phyloP scores from a whole-genome alignment of 2,329 filamentous ascomycete species.

The Biscogniauxia sp. region DNA sequence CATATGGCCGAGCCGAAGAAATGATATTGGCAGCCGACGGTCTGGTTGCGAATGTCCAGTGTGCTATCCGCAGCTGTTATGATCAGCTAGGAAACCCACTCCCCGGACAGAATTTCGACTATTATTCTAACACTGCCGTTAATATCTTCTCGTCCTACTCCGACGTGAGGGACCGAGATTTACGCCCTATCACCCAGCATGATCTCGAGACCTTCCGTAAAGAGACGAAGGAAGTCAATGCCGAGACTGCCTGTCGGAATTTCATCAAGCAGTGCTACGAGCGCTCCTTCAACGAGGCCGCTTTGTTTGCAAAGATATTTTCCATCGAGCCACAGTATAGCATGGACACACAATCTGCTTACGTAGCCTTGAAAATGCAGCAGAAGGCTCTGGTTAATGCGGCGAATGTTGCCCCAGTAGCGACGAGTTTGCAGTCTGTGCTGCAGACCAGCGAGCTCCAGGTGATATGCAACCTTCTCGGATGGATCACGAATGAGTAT shows the following conservation, averaged over 20 bases:
- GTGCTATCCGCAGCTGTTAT: conserved; percentile 50
- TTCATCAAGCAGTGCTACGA: conserved; percentile 61
- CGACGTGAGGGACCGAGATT: conserved; percentile 50
- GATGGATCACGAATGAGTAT: conserved; percentile 59
- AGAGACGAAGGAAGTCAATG: conserved; percentile 47
- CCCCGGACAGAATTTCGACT: conserved; percentile 44
- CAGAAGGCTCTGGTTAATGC: conserved; percentile 52
- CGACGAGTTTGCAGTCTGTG: conserved; percentile 46
- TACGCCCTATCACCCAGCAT: conserved; percentile 51
- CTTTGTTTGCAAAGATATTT: conserved; percentile 55
- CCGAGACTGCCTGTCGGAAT: conserved; percentile 56
- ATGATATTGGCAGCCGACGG: conserved; percentile 56
- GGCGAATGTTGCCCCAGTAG: conserved; percentile 53
- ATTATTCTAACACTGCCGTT: conserved; percentile 52
- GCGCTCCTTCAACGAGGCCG: conserved; percentile 53
- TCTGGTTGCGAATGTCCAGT: conserved; percentile 55
- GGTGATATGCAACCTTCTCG: conserved; percentile 53
- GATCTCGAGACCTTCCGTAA: conserved; percentile 55
- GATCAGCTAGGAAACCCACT: conserved; percentile 49
- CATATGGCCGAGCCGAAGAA: conserved; percentile 59
- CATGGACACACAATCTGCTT: conserved; percentile 48
- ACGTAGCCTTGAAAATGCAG: conserved; percentile 47
- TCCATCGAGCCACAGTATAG: conserved; percentile 54
- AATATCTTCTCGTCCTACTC: conserved; percentile 56
- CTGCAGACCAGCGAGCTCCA: conserved; percentile 48